Percentiles rank a stretch among this genome's conserved stretches.
phyloP scores from a whole-genome alignment of 805 yeast species.

The Limtongia smithiae region DNA sequence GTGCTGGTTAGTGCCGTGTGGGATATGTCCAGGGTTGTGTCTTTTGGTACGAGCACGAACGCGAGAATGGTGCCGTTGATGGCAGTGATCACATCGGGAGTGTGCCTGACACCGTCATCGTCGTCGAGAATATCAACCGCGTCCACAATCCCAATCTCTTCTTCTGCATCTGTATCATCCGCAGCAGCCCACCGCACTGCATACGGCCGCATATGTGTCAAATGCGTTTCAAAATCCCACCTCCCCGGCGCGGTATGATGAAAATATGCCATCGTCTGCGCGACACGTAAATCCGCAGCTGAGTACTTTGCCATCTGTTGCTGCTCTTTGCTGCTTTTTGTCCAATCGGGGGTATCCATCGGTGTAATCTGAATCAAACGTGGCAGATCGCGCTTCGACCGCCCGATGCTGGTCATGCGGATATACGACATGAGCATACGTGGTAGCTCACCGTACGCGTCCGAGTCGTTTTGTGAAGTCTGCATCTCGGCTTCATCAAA shows the following conservation, averaged over 20 bases:
- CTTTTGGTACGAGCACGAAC: conserved; percentile 20
- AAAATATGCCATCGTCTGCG: conserved; percentile 35
- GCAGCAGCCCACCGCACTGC: conserved; percentile 28
- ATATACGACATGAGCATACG: conserved; percentile 17
- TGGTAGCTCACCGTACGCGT: conserved; percentile 32
- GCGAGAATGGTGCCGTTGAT: conserved; percentile 40
- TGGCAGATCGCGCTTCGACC: too few relatives aligned
- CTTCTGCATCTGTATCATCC: conserved; percentile 32
- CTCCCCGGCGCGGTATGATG: conserved; percentile 19
- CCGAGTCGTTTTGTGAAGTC: conserved; percentile 32
- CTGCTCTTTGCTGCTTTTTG: too few relatives aligned
- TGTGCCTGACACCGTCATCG: conserved; percentile 15
- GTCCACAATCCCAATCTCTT: too few relatives aligned
- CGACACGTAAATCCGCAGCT: conserved; percentile 30
- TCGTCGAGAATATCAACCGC: conserved; percentile 28
- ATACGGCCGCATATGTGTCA: conserved; percentile 37
- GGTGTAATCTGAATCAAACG: too few relatives aligned
- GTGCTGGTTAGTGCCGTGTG: not conserved
- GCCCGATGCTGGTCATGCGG: conserved; percentile 31
- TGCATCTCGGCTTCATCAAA: not conserved
- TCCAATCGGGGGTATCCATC: too few relatives aligned
- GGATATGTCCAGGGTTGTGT: not conserved
- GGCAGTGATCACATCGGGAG: conserved; percentile 27
- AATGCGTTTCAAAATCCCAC: conserved; percentile 33
- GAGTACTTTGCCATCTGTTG: conserved; percentile 4